Conservation (phyloP, 2,329 filamentous ascomycete species). For the Fusarium azukiicola region DNA sequence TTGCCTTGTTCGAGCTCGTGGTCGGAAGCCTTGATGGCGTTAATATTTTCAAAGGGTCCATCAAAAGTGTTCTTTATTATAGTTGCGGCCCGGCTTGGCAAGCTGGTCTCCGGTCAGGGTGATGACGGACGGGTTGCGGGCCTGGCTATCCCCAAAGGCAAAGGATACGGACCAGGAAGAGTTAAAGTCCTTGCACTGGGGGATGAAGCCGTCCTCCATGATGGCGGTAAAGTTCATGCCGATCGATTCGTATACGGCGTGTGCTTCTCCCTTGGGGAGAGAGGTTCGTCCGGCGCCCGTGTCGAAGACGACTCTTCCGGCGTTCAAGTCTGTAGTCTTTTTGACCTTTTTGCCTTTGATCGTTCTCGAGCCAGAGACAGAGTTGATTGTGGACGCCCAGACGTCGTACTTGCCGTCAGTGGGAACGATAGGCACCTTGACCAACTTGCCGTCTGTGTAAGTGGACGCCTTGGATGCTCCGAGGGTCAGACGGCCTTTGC, state of each 20-base stretch:
- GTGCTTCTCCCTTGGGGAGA: constrained; percentile 53
- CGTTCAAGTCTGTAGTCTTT: constrained; percentile 23
- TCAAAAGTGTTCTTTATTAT: too few relatives aligned
- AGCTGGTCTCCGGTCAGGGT: constrained; percentile 60
- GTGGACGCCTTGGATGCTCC: constrained; percentile 57
- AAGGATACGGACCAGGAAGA: constrained; percentile 60
- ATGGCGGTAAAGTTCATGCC: constrained; percentile 62
- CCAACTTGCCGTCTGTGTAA: constrained; percentile 54
- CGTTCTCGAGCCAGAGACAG: constrained; percentile 23
- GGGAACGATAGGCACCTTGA: constrained; percentile 46
- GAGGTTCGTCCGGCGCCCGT: constrained; percentile 56
- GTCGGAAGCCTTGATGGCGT: too few relatives aligned
- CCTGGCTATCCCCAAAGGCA: constrained; percentile 45
- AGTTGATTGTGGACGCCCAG: constrained; percentile 55
- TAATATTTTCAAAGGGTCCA: too few relatives aligned
- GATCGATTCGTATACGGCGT: constrained; percentile 58
- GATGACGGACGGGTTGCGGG: constrained; percentile 47
- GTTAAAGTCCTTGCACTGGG: constrained; percentile 62
- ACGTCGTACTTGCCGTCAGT: constrained; percentile 53
- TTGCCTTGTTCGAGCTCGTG: too few relatives aligned
- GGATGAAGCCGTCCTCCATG: constrained; percentile 53
- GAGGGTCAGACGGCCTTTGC: constrained; percentile 54
- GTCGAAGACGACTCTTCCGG: constrained; percentile 58
- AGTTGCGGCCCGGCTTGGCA: constrained; percentile 37
- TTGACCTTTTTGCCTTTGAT: constrained; percentile 47